Evolutionary conservation across 805 yeast species (phyloP), one percentile per base, ranked within the genome.

Genomic region (Lipomyces anomalus): DNA sequence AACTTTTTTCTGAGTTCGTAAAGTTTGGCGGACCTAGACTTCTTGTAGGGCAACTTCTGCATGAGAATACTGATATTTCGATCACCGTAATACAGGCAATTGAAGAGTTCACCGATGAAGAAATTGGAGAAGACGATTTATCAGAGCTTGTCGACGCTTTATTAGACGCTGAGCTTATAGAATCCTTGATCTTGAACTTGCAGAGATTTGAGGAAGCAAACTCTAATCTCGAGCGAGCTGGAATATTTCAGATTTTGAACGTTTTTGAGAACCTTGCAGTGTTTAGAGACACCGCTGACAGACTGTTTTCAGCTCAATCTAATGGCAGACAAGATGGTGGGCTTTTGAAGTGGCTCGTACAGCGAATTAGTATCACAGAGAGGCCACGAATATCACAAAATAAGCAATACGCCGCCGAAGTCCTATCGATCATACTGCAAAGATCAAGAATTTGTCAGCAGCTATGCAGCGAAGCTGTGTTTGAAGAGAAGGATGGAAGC

Each of bases 351-450:
- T 55, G 55, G 54, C 29, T 55, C n/a, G 34, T 54, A 16, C 43
- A 37, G 34, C 48, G 56, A 11, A 29, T 48, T n/a, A 35, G 43
- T 0, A 43, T 40, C 17, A 43, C 43, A n/a, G 56, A 55, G 33
- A 34, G 40, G 16, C 48, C 54, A 3, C n/a, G n/a, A n/a, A 44
- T 51, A 11, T 38, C 55, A 20, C 48, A 51, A 22, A 55, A 50
- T 33, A 42, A 43, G 48, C 58, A 54, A 34, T 55, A 51, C 38
- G 38, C 55, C n/a, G 57, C 55, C 16, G 58, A 55, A 28, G 29
- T 55, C 13, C 34, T 55, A 28, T 56, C 58, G n/a, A 48, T 54
- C 35, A 37, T 54, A n/a, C 40, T 48, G 7, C 51, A 42, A 21
- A 40, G 45, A n/a, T 52, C 57, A 2, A 29, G 29, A 7, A 11